Percentiles rank a stretch among this genome's conserved stretches.
phyloP scores from a whole-genome alignment of 192 early-diverging fungal species.

The Backusella psychrophila region DNA sequence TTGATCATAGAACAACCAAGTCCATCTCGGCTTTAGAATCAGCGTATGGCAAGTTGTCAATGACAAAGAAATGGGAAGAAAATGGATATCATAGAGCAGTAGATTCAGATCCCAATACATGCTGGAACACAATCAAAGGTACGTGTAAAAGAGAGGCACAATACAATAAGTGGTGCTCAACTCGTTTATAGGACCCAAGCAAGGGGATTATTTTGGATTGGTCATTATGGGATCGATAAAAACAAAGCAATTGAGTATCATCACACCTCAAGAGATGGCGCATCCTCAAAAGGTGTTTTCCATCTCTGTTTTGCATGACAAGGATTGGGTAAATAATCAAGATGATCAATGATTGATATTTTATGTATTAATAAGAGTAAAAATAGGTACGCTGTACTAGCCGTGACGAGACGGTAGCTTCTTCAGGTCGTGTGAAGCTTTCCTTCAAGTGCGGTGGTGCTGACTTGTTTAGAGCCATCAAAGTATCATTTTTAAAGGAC shows the following conservation, averaged over 20 bases:
- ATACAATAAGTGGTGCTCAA: too few species aligned
- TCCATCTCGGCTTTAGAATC: conserved; percentile 39
- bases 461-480: background rate
- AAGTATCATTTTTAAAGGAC: background rate
- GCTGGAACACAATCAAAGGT: conserved; percentile 51
- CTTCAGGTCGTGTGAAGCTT: background rate
- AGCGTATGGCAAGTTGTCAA: conserved; percentile 35
- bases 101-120: conserved; percentile 43
- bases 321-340: conserved; percentile 11
- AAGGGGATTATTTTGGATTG: conserved; percentile 53
- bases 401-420: background rate
- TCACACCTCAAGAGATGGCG: conserved; percentile 13
- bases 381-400: background rate
- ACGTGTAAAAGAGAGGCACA: background rate
- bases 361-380: background rate
- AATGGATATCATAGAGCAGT: conserved; percentile 51
- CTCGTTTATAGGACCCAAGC: conserved; percentile 27
- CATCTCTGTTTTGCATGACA: conserved; percentile 12
- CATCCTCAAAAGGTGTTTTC: background rate
- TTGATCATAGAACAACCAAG: conserved; percentile 33
- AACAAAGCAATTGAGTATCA: conserved; percentile 10
- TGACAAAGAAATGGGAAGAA: conserved; percentile 40
- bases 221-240: conserved; percentile 35
- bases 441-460: background rate
- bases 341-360: background rate